Evolutionary conservation across 2,329 filamentous ascomycete genomes (phyloP).

Genomic region (Colletotrichum phormii): DNA sequence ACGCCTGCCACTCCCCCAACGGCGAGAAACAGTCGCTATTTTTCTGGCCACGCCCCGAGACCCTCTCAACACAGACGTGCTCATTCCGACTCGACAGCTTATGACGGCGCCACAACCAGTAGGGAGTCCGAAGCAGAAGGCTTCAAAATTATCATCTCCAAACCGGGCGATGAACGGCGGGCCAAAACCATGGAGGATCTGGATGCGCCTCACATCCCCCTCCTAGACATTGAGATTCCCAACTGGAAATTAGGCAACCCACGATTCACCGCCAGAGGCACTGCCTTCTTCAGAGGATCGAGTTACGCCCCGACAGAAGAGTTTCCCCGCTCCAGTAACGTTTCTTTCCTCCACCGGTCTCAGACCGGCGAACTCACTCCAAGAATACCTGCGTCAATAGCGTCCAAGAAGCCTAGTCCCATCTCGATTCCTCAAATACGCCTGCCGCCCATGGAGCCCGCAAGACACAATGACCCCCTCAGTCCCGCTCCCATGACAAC

Average conservation of each 20-base stretch:
- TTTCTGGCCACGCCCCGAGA: slow-evolving; percentile 43
- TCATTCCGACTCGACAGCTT: slow-evolving; percentile 81
- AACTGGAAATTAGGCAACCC: slow-evolving; percentile 87
- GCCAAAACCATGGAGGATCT: slow-evolving; percentile 73
- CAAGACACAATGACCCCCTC: slow-evolving; percentile 38
- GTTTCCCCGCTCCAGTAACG: slow-evolving; percentile 68
- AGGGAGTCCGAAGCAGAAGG: slow-evolving; percentile 72
- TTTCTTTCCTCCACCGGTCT: slow-evolving; percentile 59
- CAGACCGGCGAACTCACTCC: slow-evolving; percentile 47
- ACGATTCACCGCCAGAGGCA: slow-evolving; percentile 81
- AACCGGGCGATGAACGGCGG: slow-evolving; percentile 69
- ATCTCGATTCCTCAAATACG: slow-evolving; percentile 52
- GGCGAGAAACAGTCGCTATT: slow-evolving; percentile 47
- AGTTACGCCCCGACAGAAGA: slow-evolving; percentile 83
- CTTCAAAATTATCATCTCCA: slow-evolving; percentile 84
- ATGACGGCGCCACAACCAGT: slow-evolving; percentile 65
- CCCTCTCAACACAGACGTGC: slow-evolving; percentile 67
- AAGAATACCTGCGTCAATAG: slow-evolving; percentile 43
- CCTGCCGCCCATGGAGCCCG: slow-evolving; percentile 37
- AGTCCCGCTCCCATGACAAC: slow-evolving; percentile 42
- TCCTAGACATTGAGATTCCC: slow-evolving; percentile 82
- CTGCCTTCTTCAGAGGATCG: slow-evolving; percentile 83
- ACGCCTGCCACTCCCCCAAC: slow-evolving; percentile 47
- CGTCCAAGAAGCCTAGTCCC: slow-evolving; percentile 51
- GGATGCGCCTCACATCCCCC: slow-evolving; percentile 57